Conservation (phyloP, 371 early-diverging fungal species). For the Mucor ambiguus region DNA sequence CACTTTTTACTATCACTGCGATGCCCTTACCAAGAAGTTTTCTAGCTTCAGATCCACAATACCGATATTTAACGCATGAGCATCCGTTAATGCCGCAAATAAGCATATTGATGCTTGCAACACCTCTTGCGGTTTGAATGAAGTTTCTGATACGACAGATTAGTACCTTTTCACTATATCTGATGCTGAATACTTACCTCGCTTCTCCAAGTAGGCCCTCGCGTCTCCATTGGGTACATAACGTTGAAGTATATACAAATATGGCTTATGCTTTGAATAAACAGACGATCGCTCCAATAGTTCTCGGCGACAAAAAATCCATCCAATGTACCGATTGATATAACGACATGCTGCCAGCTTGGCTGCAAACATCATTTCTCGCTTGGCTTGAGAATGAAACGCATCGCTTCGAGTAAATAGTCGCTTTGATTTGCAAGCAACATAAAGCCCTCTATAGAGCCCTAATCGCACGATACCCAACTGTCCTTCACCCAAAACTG, state of each 20-base stretch:
- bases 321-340: constrained; percentile 34
- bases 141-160: constrained; percentile 2
- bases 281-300: background rate
- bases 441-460: constrained; percentile 15
- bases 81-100: constrained; percentile 36
- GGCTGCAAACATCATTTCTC: constrained; percentile 37
- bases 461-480: constrained; percentile 28
- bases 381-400: constrained; percentile 16
- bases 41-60: constrained; percentile 46
- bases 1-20: background rate
- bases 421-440: constrained; percentile 39
- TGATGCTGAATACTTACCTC: constrained; percentile 14
- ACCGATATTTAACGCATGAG: constrained; percentile 34
- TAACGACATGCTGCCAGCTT: constrained; percentile 29
- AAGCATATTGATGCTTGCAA: constrained; percentile 33
- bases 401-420: background rate
- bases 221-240: constrained; percentile 35
- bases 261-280: background rate
- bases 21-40: constrained; percentile 31
- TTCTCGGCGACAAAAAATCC: constrained; percentile 13
- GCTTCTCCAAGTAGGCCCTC: constrained; percentile 29
- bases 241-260: constrained; percentile 25
- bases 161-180: background rate
- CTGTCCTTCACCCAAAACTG: constrained; percentile 34
- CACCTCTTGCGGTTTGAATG: constrained; percentile 29